Conservation (phyloP, 257 asterid genomes). For the Penstemon eatonii region DNA sequence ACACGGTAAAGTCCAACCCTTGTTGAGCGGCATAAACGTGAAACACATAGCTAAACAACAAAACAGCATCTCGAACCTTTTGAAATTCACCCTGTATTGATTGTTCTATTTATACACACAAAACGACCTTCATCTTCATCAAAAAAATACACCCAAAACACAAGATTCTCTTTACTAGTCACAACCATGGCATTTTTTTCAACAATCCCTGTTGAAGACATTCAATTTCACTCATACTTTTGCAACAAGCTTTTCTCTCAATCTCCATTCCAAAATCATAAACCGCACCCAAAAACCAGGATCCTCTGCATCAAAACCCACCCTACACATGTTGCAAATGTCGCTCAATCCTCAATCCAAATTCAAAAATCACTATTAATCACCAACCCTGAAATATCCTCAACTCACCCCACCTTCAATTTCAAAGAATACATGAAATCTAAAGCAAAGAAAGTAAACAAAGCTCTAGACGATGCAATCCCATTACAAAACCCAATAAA, state of each 20-base stretch:
- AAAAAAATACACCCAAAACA: background rate
- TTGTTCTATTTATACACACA: background rate
- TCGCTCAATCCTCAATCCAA: slow-evolving; percentile 21
- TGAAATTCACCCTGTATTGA: background rate
- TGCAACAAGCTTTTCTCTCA: background rate
- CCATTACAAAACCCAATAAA: slow-evolving; percentile 55
- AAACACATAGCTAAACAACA: slow-evolving; percentile 29
- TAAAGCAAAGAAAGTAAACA: slow-evolving; percentile 45
- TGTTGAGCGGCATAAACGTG: slow-evolving; percentile 10
- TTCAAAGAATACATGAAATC: slow-evolving; percentile 50
- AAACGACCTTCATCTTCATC: background rate
- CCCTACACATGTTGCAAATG: slow-evolving; percentile 31
- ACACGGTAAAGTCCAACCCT: slow-evolving; percentile 22
- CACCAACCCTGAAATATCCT: slow-evolving; percentile 8
- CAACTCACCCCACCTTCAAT: slow-evolving; percentile 36
- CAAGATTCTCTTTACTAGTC: background rate
- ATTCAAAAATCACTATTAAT: slow-evolving; percentile 23
- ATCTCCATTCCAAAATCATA: slow-evolving; percentile 15
- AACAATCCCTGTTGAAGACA: slow-evolving; percentile 30
- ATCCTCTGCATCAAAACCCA: slow-evolving; percentile 31
- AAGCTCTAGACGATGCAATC: slow-evolving; percentile 56
- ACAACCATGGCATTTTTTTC: slow-evolving; percentile 47
- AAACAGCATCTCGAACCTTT: slow-evolving; percentile 36
- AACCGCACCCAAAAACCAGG: background rate
- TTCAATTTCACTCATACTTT: slow-evolving; percentile 22